Conservation (phyloP, 2,329 filamentous ascomycete genomes). For the Alternaria brassicae region DNA sequence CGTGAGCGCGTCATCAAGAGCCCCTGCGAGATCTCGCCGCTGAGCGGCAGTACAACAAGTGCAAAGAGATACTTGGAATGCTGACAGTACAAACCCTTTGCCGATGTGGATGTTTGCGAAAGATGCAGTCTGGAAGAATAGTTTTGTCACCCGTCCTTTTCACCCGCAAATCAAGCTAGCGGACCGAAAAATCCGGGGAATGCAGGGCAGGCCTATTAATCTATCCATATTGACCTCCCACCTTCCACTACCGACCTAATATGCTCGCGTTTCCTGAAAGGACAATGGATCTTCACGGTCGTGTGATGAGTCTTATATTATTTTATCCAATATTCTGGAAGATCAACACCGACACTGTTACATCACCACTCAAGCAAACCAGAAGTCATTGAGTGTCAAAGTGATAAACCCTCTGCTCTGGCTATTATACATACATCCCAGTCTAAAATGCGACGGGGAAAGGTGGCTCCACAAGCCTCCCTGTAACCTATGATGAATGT, state of each 20-base stretch:
- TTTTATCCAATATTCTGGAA: neutral
- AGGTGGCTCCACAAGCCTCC: conserved; percentile 36
- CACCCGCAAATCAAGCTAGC: conserved; percentile 8
- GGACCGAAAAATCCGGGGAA: conserved; percentile 19
- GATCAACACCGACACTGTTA: neutral
- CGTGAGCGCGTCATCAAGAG: neutral
- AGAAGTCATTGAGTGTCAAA: conserved; percentile 13
- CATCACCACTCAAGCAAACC: neutral
- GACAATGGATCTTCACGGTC: conserved; percentile 3
- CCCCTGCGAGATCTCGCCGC: neutral
- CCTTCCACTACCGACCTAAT: neutral
- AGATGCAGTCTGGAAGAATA: neutral
- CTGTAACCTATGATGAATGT: conserved; percentile 31
- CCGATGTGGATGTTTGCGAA: neutral
- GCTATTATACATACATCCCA: conserved; percentile 40
- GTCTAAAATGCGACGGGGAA: conserved; percentile 37
- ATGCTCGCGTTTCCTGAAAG: neutral
- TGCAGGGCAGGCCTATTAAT: neutral
- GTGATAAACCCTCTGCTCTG: conserved; percentile 15
- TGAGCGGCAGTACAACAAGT: neutral
- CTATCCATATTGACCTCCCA: conserved; percentile 12
- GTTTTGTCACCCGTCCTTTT: neutral
- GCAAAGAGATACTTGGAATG: neutral
- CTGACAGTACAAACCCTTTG: neutral
- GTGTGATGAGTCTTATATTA: conserved; percentile 3